These are phyloP conservation scores for Trichomonascaceae sp. DNA, from an alignment of 1,139 yeast species.

Conservation along the genomic window DNA sequence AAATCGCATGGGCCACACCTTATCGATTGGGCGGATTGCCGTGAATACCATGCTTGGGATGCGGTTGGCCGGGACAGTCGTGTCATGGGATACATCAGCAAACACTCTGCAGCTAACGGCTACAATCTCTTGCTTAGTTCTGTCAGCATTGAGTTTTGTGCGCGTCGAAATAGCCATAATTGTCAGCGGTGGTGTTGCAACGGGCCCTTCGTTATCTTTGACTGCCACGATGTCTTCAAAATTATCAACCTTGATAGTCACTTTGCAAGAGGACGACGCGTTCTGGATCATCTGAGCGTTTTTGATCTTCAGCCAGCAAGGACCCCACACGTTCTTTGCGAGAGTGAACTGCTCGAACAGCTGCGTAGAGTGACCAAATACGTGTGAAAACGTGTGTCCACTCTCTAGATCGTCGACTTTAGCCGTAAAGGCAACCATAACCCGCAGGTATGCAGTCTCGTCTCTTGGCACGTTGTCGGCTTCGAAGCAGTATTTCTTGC, in stretches of 20 bases:
- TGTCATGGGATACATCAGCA: slow-evolving; percentile 49
- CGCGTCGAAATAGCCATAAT: slow-evolving; percentile 68
- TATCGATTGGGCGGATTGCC: slow-evolving; percentile 55
- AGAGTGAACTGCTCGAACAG: slow-evolving; percentile 79
- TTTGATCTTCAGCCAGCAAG: slow-evolving; percentile 80
- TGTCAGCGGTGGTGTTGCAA: slow-evolving; percentile 50
- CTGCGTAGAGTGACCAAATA: slow-evolving; percentile 66
- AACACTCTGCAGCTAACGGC: slow-evolving; percentile 63
- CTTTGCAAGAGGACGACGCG: slow-evolving; percentile 52
- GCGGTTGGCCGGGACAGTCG: slow-evolving; percentile 21
- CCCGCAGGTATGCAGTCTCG: slow-evolving; percentile 69
- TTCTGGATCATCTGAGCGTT: slow-evolving; percentile 40
- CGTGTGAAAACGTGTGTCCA: slow-evolving; percentile 67
- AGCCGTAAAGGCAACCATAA: slow-evolving; percentile 41
- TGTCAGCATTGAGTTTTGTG: slow-evolving; percentile 57
- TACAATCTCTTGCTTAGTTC: slow-evolving; percentile 75
- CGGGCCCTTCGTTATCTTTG: slow-evolving; percentile 29
- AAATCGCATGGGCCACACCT: slow-evolving; percentile 64
- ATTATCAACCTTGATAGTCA: slow-evolving; percentile 40
- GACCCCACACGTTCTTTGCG: slow-evolving; percentile 85
- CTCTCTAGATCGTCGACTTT: slow-evolving; percentile 1
- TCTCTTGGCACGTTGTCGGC: slow-evolving; percentile 57
- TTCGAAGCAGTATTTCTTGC: slow-evolving; percentile 81
- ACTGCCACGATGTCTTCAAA: slow-evolving; percentile 41
- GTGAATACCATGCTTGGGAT: slow-evolving; percentile 32